A percentile compares a stretch with the other conserved stretches of the same genome.
Evolutionary conservation across 257 asterid genomes (phyloP).

Genomic region (Petrea volubilis): DNA sequence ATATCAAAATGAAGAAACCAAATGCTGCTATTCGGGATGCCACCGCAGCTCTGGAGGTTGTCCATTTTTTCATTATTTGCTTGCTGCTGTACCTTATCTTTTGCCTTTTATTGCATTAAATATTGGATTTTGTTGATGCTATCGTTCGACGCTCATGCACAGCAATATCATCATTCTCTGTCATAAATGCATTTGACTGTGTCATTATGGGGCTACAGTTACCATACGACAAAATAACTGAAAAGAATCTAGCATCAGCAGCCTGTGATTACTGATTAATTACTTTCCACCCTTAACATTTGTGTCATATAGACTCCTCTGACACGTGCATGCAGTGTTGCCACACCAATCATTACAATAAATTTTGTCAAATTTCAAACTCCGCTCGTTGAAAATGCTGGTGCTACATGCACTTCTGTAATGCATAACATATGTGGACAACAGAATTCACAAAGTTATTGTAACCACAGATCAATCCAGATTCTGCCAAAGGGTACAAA

Average conservation of each 20-base stretch:
- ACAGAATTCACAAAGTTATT: slow-evolving; percentile 10
- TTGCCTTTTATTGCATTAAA: background rate
- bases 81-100: background rate
- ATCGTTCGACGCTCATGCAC: background rate
- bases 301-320: background rate
- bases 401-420: background rate
- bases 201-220: background rate
- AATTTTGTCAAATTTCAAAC: background rate
- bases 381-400: background rate
- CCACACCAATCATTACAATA: background rate
- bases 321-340: background rate
- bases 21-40: slow-evolving; percentile 98
- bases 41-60: slow-evolving; percentile 90
- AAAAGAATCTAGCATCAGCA: background rate
- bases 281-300: background rate
- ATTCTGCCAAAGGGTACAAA: slow-evolving; percentile 98
- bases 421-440: background rate
- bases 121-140: background rate
- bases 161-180: background rate
- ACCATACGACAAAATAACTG: background rate
- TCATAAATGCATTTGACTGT: background rate
- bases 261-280: background rate
- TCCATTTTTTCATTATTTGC: background rate
- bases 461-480: slow-evolving; percentile 78
- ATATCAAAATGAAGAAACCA: slow-evolving; percentile 93